A percentile compares a stretch with the other conserved stretches of the same genome.
Evolutionary conservation across 1,284 basidiomycete species (phyloP).

Genomic region (Austroboletus novae-zelandiae): DNA sequence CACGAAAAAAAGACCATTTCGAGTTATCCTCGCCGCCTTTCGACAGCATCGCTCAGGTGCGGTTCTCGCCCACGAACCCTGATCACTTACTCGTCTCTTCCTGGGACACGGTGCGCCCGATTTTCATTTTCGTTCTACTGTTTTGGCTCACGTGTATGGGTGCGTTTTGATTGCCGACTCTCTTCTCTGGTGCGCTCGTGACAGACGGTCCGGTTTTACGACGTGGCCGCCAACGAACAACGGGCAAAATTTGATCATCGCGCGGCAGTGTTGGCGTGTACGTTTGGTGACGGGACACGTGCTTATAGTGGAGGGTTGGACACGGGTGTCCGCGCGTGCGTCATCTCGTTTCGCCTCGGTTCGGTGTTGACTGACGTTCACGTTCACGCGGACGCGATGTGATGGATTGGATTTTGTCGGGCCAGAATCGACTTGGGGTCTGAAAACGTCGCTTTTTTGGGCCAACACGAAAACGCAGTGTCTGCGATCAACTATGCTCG

Average conservation of each 20-base stretch:
- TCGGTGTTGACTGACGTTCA: neutral
- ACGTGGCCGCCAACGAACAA: slow-evolving; percentile 59
- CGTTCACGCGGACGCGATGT: neutral
- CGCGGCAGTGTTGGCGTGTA: slow-evolving; percentile 68
- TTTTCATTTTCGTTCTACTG: too few species aligned
- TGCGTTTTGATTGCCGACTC: neutral
- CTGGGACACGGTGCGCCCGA: slow-evolving; percentile 79
- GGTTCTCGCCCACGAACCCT: slow-evolving; percentile 79
- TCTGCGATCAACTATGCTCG: slow-evolving; percentile 60
- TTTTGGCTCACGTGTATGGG: neutral
- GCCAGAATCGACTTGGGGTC: slow-evolving; percentile 55
- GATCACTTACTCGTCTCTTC: slow-evolving; percentile 76
- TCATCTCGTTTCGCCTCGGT: slow-evolving; percentile 11
- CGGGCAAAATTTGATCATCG: slow-evolving; percentile 77
- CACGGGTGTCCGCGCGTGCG: slow-evolving; percentile 68
- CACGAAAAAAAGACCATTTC: slow-evolving; percentile 35
- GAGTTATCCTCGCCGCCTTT: slow-evolving; percentile 73
- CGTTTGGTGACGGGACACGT: slow-evolving; percentile 58
- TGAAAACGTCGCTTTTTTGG: slow-evolving; percentile 62
- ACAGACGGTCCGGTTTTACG: slow-evolving; percentile 75
- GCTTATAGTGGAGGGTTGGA: slow-evolving; percentile 78
- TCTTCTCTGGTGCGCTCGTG: neutral
- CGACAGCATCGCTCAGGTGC: slow-evolving; percentile 79
- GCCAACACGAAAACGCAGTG: slow-evolving; percentile 65
- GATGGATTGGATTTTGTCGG: neutral